phyloP scores from a whole-genome alignment of 345 rosid species.

The Viola odorata region DNA sequence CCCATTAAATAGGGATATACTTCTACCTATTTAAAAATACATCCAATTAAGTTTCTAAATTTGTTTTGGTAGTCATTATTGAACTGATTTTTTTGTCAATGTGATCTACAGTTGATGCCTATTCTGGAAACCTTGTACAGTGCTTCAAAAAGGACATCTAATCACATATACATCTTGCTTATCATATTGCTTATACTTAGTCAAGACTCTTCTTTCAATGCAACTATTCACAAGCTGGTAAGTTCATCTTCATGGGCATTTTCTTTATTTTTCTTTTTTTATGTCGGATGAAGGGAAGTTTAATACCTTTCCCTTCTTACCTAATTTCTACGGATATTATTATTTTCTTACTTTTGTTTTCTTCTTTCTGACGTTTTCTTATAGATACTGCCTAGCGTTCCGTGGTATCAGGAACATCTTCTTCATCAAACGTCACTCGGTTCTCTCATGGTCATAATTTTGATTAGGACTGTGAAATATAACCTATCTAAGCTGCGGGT shows the following conservation, averaged over 20 bases:
- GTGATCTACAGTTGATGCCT: slow-evolving; percentile 72
- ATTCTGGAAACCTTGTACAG: slow-evolving; percentile 85
- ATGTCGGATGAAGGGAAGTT: too few species aligned
- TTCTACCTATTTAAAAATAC: too few species aligned
- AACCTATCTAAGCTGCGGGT: slow-evolving; percentile 97
- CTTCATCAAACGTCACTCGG: slow-evolving; percentile 97
- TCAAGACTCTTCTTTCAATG: slow-evolving; percentile 92
- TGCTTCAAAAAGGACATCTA: slow-evolving; percentile 81
- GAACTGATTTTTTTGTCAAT: neutral
- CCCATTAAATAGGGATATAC: too few species aligned
- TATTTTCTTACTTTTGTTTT: neutral
- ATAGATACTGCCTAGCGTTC: slow-evolving; percentile 77
- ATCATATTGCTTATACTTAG: slow-evolving; percentile 96
- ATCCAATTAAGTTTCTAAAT: too few species aligned
- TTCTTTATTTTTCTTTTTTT: too few species aligned
- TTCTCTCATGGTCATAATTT: slow-evolving; percentile 78
- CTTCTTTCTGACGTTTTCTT: neutral
- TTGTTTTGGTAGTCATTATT: neutral
- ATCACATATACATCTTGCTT: slow-evolving; percentile 94
- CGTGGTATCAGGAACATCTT: slow-evolving; percentile 96
- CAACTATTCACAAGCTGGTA: slow-evolving; percentile 94
- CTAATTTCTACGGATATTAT: slow-evolving; percentile 10
- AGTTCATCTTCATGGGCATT: slow-evolving; percentile 7
- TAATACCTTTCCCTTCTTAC: neutral
- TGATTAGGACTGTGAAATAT: slow-evolving; percentile 93